Evolutionary conservation across 2,329 filamentous ascomycete genomes (phyloP), one percentile per base, ranked within the genome.

Genomic region (Diplocarpon mali): DNA sequence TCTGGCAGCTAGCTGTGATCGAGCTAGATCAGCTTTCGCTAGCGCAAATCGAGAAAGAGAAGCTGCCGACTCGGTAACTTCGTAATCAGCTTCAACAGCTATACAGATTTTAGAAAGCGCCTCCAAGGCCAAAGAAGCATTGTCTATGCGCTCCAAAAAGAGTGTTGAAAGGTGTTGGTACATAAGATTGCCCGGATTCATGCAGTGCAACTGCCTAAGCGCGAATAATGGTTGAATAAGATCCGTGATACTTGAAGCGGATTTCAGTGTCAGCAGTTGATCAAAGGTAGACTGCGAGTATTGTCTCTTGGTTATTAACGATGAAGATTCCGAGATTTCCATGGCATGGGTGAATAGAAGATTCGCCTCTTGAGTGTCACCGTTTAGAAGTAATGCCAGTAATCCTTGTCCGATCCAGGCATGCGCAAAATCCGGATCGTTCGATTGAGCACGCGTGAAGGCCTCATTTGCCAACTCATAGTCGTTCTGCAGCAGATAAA

Each of bases 351-450:
- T 89, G 60, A 95, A 95, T 9, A 96, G 75, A 10, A 80, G 80
- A 16, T 86, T 74, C 1, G 90, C 89, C 64, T 95, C 88, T 49
- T 76, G 78, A 0, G 67, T 56, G 50, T 94, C 82, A 1, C 85
- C 88, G 12, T 52, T 52, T 40, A 77, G 75, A 24, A 90, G 67
- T 13, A 89, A 70, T 3, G 92, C 88, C 42, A 96, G 73, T 20
- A 95, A 73, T 0, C 86, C 90, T 64, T 96, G 90, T 1, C 92
- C 92, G 7, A 96, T 69, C 93, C 92, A 98, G 13, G 89, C 90
- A 58, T 90, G 80, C 0, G 88, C 80, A 59, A 90, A 95, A 53
- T 95, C 90, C 0, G 93, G 92, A 61, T 98, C 93, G 3, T 85
- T 85, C 1, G 89, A 95, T 62, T 98, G 92, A 3, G 89, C 87